Evolutionary conservation across 2,329 filamentous ascomycete species (phyloP).

Genomic region (Neophaeococcomyces mojaviensis): DNA sequence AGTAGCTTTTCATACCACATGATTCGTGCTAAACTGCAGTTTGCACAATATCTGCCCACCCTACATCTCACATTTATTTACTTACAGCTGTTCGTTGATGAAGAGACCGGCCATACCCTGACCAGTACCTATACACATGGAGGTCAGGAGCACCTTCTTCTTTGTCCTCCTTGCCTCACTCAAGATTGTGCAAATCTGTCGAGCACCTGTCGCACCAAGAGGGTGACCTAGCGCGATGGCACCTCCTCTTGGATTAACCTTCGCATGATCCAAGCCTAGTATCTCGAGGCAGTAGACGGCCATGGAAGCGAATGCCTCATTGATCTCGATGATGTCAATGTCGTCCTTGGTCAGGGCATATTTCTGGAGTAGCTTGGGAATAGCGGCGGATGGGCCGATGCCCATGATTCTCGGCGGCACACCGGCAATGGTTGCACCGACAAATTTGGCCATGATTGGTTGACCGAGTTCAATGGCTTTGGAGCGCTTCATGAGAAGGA

Average conservation of each 20-base stretch:
- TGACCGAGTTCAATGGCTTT: conserved; percentile 79
- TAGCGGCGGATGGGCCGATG: conserved; percentile 45
- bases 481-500: conserved; percentile 90
- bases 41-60: too few species aligned
- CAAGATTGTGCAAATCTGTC: conserved; percentile 85
- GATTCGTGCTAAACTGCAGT: too few species aligned
- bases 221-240: conserved; percentile 91
- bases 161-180: conserved; percentile 75
- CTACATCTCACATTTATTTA: too few species aligned
- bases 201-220: conserved; percentile 77
- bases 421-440: conserved; percentile 82
- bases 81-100: conserved; percentile 51
- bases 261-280: conserved; percentile 53
- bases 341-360: conserved; percentile 72
- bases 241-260: conserved; percentile 88
- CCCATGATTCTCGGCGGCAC: conserved; percentile 91
- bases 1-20: too few species aligned
- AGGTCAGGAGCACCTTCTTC: conserved; percentile 86
- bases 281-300: conserved; percentile 85
- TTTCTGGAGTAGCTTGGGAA: conserved; percentile 75
- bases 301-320: conserved; percentile 98
- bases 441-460: conserved; percentile 90
- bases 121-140: conserved; percentile 72
- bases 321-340: conserved; percentile 84
- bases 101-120: conserved; percentile 62